phyloP scores from a whole-genome alignment of 139 green algal genomes.

The Tetradesmus obliquus region DNA sequence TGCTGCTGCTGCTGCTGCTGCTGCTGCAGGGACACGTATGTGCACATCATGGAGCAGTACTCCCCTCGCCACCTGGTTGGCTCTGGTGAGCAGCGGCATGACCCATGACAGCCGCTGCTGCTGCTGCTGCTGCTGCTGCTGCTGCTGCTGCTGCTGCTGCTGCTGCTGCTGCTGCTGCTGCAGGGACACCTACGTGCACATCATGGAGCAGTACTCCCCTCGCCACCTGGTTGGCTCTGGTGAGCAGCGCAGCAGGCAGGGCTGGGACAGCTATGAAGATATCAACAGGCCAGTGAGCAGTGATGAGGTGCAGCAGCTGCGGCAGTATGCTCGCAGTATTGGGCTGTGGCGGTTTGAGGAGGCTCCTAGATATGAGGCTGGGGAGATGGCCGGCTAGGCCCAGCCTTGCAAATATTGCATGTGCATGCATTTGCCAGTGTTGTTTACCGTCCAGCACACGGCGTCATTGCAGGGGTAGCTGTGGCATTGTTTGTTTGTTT shows the following conservation, averaged over 20 bases:
- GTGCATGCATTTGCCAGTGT: not conserved
- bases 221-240: constrained; percentile 28
- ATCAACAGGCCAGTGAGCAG: not conserved
- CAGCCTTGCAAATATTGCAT: not conserved
- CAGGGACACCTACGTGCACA: constrained; percentile 43
- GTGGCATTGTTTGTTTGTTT: not conserved
- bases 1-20: no score
- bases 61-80: constrained; percentile 27
- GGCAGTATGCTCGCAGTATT: constrained; percentile 19
- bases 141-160: not conserved
- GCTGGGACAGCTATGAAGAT: constrained; percentile 23
- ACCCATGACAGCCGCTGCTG: no score
- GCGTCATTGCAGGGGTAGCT: not conserved
- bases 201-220: constrained; percentile 47
- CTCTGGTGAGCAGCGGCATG: constrained; percentile 38
- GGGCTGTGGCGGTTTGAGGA: constrained; percentile 53
- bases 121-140: not conserved
- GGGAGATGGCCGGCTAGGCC: constrained; percentile 12
- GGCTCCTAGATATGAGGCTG: constrained; percentile 20
- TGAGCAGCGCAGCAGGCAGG: constrained; percentile 38
- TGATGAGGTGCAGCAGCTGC: constrained; percentile 13
- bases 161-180: not conserved
- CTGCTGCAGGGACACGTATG: constrained; percentile 26
- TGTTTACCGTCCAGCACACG: not conserved
- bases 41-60: constrained; percentile 51